Percentiles rank a stretch among this genome's conserved stretches.
Evolutionary conservation across 2,329 filamentous ascomycete species (phyloP).

Genomic region (Alternaria ventricosa): DNA sequence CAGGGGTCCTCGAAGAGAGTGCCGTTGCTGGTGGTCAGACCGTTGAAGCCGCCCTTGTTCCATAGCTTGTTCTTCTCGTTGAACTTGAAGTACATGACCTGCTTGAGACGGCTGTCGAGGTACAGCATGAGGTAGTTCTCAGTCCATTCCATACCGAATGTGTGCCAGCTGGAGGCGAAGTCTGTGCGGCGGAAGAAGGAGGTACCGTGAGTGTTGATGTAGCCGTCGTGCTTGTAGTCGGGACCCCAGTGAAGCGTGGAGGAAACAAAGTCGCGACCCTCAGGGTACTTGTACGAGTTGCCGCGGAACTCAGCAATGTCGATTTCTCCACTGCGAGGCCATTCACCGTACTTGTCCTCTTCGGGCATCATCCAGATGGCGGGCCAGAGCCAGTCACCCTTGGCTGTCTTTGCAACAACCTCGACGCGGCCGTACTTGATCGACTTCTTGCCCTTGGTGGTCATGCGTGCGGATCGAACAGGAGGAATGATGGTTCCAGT

Average conservation of each 20-base stretch:
- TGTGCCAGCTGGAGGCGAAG: conserved; percentile 72
- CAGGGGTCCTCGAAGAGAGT: conserved; percentile 68
- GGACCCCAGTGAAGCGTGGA: conserved; percentile 80
- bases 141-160: conserved; percentile 73
- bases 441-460: conserved; percentile 71
- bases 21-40: conserved; percentile 65
- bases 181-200: conserved; percentile 68
- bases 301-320: conserved; percentile 81
- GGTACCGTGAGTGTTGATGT: conserved; percentile 28
- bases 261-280: conserved; percentile 77
- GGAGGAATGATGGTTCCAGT: conserved; percentile 78
- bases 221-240: conserved; percentile 27
- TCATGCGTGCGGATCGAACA: conserved; percentile 76
- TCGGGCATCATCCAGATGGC: conserved; percentile 75
- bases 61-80: conserved; percentile 63
- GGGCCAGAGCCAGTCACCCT: conserved; percentile 86
- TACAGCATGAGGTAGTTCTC: conserved; percentile 87
- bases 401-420: conserved; percentile 75
- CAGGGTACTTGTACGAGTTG: conserved; percentile 74
- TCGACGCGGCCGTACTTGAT: conserved; percentile 84
- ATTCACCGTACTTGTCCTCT: conserved; percentile 72
- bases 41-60: conserved; percentile 70
- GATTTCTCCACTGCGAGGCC: conserved; percentile 82
- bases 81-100: conserved; percentile 78
- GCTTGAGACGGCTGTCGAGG: conserved; percentile 76